phyloP scores from a whole-genome alignment of 139 green algal species.

The Dunaliella sp. region DNA sequence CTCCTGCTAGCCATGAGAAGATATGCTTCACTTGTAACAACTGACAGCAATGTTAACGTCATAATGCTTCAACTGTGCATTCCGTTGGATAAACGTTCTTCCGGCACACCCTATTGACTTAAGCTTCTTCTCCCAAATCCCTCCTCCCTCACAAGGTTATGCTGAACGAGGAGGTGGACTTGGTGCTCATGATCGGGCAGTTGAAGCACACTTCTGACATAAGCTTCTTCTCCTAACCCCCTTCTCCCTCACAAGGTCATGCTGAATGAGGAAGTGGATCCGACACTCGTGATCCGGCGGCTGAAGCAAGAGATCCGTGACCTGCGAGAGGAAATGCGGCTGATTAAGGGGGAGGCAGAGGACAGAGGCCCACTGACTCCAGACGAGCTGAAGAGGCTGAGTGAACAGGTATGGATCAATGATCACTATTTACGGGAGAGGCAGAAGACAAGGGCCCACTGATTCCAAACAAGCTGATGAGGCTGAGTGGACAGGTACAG shows the following conservation, averaged over 20 bases:
- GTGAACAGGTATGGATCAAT: constrained; percentile 50
- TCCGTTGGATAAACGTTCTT: no score
- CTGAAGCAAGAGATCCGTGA: constrained; percentile 63
- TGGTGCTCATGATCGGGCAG: constrained; percentile 67
- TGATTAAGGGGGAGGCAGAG: constrained; percentile 58
- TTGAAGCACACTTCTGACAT: no score
- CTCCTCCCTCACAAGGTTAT: constrained; percentile 54
- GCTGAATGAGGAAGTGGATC: constrained; percentile 91
- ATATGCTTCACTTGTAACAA: no score
- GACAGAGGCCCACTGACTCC: constrained; percentile 63
- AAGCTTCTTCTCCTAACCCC: no score
- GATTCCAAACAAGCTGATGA: constrained; percentile 62
- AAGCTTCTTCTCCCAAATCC: no score
- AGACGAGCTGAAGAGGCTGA: constrained; percentile 59
- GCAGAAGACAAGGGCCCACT: constrained; percentile 59
- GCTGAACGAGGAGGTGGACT: constrained; percentile 91
- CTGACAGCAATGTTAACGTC: no score
- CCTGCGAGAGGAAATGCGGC: constrained; percentile 74
- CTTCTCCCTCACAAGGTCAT: constrained; percentile 54
- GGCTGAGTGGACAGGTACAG: constrained; percentile 55
- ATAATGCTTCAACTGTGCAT: no score
- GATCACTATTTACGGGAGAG: constrained; percentile 55
- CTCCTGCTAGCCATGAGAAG: no score
- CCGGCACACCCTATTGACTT: no score
- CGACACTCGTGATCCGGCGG: constrained; percentile 68